These are phyloP conservation scores for Farysia itapuensis DNA, from an alignment of 1,284 basidiomycete species.

Conservation along the genomic window DNA sequence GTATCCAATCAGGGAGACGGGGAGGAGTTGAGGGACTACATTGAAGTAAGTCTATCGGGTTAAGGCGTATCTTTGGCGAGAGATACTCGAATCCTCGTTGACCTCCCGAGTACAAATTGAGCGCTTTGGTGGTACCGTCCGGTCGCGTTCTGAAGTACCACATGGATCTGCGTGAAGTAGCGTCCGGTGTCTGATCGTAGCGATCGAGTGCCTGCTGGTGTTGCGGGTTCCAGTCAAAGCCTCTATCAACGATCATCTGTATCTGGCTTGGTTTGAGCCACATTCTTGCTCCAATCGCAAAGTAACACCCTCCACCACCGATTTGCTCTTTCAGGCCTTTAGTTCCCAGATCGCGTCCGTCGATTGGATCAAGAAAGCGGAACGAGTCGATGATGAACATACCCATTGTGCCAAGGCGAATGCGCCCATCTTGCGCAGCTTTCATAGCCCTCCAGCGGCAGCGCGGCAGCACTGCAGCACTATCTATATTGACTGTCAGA, in stretches of 20 bases:
- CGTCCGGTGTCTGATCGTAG: constrained; percentile 67
- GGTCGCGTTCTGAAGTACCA: constrained; percentile 73
- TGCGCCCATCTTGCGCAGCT: constrained; percentile 2
- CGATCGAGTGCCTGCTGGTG: constrained; percentile 67
- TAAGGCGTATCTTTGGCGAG: constrained; percentile 72
- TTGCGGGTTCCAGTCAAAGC: constrained; percentile 72
- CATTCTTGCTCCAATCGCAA: constrained; percentile 73
- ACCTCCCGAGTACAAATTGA: constrained; percentile 78
- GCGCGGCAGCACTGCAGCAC: too few relatives aligned
- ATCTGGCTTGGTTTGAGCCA: constrained; percentile 63
- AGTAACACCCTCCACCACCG: constrained; percentile 78
- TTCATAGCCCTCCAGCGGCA: too few relatives aligned
- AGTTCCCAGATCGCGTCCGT: constrained; percentile 21
- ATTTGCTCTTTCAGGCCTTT: constrained; percentile 65
- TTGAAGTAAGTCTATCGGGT: constrained; percentile 69
- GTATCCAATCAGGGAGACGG: constrained; percentile 67
- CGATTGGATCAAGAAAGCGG: constrained; percentile 13
- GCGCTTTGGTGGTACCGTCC: constrained; percentile 70
- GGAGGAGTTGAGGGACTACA: constrained; percentile 64
- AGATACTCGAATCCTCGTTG: constrained; percentile 76
- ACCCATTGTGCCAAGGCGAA: constrained; percentile 31
- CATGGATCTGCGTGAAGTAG: constrained; percentile 62
- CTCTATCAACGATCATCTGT: constrained; percentile 78
- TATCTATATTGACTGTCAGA: too few relatives aligned
- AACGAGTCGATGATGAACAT: constrained; percentile 51